Evolutionary conservation across 2,329 filamentous ascomycete species (phyloP).

Genomic region (Lojkania enalia): DNA sequence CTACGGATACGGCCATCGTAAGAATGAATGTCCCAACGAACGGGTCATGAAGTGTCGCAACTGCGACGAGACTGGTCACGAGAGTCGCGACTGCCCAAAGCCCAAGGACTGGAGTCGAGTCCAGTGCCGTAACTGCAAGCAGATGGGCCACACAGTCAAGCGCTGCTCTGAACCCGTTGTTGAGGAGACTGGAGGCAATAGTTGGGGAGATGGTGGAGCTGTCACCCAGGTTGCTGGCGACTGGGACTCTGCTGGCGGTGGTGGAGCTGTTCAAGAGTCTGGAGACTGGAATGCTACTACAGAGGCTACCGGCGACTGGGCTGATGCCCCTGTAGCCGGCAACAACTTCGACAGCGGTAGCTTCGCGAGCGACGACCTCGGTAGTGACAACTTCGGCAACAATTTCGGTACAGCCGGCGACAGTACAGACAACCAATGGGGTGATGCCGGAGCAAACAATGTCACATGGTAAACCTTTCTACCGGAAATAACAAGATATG

Average conservation of each 20-base stretch:
- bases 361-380: too few species aligned
- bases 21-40: constrained; percentile 31
- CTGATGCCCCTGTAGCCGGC: not conserved
- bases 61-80: constrained; percentile 66
- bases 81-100: constrained; percentile 56
- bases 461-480: too few species aligned
- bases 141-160: constrained; percentile 49
- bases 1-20: constrained; percentile 30
- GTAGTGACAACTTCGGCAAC: too few species aligned
- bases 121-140: constrained; percentile 61
- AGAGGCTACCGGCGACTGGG: not conserved
- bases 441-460: too few species aligned
- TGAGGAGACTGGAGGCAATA: constrained; percentile 21
- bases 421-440: too few species aligned
- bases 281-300: too few species aligned
- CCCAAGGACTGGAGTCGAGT: constrained; percentile 61
- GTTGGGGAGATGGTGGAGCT: constrained; percentile 21
- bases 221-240: not conserved
- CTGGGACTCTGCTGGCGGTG: not conserved
- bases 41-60: constrained; percentile 56
- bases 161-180: constrained; percentile 44
- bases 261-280: not conserved
- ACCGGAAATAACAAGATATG: too few species aligned
- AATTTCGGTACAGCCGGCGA: too few species aligned
- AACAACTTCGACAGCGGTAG: too few species aligned